These are phyloP conservation scores for Senna tora DNA, from an alignment of 306 rosid genomes.

Conservation along the genomic window DNA sequence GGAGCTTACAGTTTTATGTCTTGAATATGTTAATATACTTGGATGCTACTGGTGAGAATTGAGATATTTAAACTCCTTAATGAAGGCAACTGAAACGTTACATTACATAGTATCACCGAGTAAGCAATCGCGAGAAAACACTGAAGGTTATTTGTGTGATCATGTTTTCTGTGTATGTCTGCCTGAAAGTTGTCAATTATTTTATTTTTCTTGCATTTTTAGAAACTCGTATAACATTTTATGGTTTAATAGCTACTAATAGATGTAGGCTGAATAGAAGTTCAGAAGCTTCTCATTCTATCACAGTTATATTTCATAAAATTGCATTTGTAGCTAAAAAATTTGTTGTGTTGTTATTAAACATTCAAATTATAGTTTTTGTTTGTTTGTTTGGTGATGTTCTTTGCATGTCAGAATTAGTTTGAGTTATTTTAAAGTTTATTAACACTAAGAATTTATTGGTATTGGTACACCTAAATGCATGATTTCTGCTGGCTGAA, in stretches of 20 bases:
- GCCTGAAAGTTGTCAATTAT: constrained; percentile 13
- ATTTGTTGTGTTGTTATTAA: constrained; percentile 27
- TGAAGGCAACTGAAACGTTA: background rate
- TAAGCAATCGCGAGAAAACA: background rate
- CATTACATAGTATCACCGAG: constrained; percentile 5
- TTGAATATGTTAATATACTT: background rate
- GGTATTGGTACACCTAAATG: constrained; percentile 28
- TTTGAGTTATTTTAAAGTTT: constrained; percentile 14
- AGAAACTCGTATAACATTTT: constrained; percentile 13
- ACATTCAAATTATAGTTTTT: constrained; percentile 15
- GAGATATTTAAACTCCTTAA: background rate
- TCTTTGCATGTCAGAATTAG: constrained; percentile 16
- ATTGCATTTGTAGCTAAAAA: constrained; percentile 24
- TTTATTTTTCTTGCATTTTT: constrained; percentile 15
- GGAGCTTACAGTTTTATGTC: constrained; percentile 10
- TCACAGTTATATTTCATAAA: constrained; percentile 6
- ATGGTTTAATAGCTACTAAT: constrained; percentile 22
- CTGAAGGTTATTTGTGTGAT: constrained; percentile 3
- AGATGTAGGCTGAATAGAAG: constrained; percentile 14
- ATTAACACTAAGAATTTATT: constrained; percentile 12
- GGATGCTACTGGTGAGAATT: background rate
- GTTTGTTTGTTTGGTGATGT: constrained; percentile 12
- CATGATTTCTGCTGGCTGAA: constrained; percentile 22
- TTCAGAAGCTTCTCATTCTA: constrained; percentile 13
- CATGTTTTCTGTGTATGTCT: background rate